Evolutionary conservation across 345 rosid species (phyloP).

Genomic region (Xanthoceras sorbifolium): DNA sequence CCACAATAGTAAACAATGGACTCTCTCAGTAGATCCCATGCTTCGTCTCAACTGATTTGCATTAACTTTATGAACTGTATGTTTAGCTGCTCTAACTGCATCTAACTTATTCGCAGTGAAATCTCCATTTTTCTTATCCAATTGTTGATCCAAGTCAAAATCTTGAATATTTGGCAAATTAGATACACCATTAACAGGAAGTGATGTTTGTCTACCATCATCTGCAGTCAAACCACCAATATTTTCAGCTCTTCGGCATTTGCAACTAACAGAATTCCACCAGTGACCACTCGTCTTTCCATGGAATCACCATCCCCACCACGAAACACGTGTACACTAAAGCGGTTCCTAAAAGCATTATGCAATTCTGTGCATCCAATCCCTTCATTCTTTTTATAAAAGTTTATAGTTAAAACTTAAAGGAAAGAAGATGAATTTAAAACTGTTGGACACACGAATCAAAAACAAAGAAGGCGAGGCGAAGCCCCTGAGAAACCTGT

Average conservation of each 20-base stretch:
- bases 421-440: constrained; percentile 27
- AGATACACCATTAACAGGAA: constrained; percentile 38
- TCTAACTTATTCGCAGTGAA: constrained; percentile 29
- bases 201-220: constrained; percentile 28
- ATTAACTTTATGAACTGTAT: constrained; percentile 12
- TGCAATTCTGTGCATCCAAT: constrained; percentile 15
- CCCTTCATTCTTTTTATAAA: constrained; percentile 22
- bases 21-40: constrained; percentile 73
- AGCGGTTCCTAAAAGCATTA: constrained; percentile 19
- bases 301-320: constrained; percentile 11
- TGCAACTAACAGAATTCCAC: constrained; percentile 40
- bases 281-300: constrained; percentile 15
- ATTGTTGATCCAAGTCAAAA: constrained; percentile 33
- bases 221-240: constrained; percentile 37
- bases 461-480: constrained; percentile 21
- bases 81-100: constrained; percentile 26
- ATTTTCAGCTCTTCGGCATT: constrained; percentile 54
- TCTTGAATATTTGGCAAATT: constrained; percentile 30
- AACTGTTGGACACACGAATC: constrained; percentile 27
- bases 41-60: constrained; percentile 69
- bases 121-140: constrained; percentile 34
- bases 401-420: constrained; percentile 20
- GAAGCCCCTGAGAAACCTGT: constrained; percentile 31
- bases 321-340: constrained; percentile 16
- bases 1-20: constrained; percentile 84